These are phyloP conservation scores for Eucalyptus cloeziana DNA, from an alignment of 345 rosid species.

Conservation along the genomic window DNA sequence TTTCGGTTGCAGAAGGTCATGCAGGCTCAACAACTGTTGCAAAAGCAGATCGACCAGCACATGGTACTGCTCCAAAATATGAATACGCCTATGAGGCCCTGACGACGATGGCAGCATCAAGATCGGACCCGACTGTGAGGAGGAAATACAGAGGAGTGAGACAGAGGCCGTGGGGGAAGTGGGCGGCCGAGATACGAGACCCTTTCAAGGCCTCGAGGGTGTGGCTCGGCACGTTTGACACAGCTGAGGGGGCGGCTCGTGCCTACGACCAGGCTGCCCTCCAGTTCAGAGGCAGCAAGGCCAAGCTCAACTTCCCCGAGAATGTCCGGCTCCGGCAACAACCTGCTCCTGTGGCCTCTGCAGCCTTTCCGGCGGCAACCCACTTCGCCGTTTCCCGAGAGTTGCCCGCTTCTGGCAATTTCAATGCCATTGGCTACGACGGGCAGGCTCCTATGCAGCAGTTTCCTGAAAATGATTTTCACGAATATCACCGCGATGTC, in stretches of 20 bases:
- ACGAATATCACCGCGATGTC: not conserved
- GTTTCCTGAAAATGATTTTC: not conserved
- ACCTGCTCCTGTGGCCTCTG: slow-evolving; percentile 8
- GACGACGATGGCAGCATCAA: not conserved
- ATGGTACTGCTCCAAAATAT: slow-evolving; percentile 4
- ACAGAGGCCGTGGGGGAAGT: slow-evolving; percentile 91
- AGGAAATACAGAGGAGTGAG: slow-evolving; percentile 85
- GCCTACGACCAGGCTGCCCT: slow-evolving; percentile 91
- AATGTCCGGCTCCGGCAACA: slow-evolving; percentile 50
- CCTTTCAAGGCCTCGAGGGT: slow-evolving; percentile 85
- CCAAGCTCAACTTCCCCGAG: slow-evolving; percentile 90
- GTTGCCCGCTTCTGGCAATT: slow-evolving; percentile 17
- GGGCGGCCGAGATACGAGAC: slow-evolving; percentile 97
- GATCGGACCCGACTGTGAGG: slow-evolving; percentile 14
- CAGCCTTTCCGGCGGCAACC: not conserved
- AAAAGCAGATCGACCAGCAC: not conserved
- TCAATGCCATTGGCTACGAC: not conserved
- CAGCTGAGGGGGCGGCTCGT: slow-evolving; percentile 83
- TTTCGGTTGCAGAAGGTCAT: not conserved
- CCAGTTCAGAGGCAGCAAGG: slow-evolving; percentile 74
- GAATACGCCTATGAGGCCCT: slow-evolving; percentile 19
- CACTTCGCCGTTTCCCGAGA: slow-evolving; percentile 6
- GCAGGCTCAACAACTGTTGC: not conserved
- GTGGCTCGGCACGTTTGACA: slow-evolving; percentile 89
- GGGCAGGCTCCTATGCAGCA: not conserved